Evolutionary conservation across 495 filamentous ascomycete species (phyloP).

Genomic region (Aspergillus heteromorphus): DNA sequence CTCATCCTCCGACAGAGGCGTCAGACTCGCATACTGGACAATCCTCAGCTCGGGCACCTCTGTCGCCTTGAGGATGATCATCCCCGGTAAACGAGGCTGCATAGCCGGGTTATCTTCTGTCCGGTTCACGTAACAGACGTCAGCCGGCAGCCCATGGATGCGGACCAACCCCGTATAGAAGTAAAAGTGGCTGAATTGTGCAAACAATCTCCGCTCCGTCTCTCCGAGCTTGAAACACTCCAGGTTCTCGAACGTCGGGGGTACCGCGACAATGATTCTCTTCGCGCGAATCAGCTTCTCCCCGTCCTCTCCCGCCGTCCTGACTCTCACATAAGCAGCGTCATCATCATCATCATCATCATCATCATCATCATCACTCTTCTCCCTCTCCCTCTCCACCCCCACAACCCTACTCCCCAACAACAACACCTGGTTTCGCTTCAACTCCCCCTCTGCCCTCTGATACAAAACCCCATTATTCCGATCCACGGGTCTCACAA

Average conservation of each 20-base stretch:
- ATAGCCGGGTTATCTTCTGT: conserved; percentile 22
- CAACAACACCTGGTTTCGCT: neutral
- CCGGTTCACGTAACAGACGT: conserved; percentile 22
- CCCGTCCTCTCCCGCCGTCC: neutral
- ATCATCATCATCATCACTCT: no score
- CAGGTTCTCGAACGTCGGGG: conserved; percentile 25
- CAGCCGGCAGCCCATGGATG: conserved; percentile 6
- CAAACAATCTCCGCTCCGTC: conserved; percentile 33
- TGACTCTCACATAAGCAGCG: neutral
- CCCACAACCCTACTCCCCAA: neutral
- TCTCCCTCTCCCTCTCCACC: neutral
- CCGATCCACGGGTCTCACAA: neutral
- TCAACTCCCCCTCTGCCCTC: neutral
- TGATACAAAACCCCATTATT: neutral
- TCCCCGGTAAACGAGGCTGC: conserved; percentile 20
- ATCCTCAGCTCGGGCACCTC: conserved; percentile 7
- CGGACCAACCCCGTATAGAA: conserved; percentile 18
- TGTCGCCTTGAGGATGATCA: conserved; percentile 19
- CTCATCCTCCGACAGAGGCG: conserved; percentile 9
- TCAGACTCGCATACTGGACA: conserved; percentile 10
- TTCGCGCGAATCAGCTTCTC: conserved; percentile 28
- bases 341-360: no score
- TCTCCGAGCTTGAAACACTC: conserved; percentile 27
- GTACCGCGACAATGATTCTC: conserved; percentile 39
- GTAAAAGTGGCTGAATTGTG: conserved; percentile 21